A percentile compares a stretch with the other conserved stretches of the same genome.
Evolutionary conservation across 192 early-diverging fungal genomes (phyloP).

Genomic region (Backusella westeae): DNA sequence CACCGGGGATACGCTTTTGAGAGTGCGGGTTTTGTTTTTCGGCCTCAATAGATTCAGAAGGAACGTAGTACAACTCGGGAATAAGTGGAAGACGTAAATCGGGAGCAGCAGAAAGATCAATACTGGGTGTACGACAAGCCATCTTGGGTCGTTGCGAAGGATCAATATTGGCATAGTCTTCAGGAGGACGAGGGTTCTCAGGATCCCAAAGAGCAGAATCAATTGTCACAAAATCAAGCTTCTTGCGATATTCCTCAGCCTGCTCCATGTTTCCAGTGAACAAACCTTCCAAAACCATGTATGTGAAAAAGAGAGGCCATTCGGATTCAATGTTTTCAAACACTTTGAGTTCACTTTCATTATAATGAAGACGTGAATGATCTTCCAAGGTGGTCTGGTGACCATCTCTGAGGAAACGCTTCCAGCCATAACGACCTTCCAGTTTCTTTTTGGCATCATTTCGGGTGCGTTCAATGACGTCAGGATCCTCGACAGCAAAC

Average conservation of each 20-base stretch:
- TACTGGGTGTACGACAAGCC: not conserved
- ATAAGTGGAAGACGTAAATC: constrained; percentile 52
- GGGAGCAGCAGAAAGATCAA: not conserved
- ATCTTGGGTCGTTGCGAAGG: not conserved
- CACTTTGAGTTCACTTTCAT: constrained; percentile 74
- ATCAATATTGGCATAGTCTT: not conserved
- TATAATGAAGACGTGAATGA: constrained; percentile 73
- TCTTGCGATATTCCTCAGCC: constrained; percentile 67
- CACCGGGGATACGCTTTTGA: constrained; percentile 73
- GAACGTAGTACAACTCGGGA: constrained; percentile 83
- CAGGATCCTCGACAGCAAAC: constrained; percentile 73
- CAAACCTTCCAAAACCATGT: constrained; percentile 78
- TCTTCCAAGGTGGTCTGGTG: constrained; percentile 85
- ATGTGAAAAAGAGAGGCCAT: constrained; percentile 90
- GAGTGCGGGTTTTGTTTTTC: constrained; percentile 69
- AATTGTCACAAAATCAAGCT: constrained; percentile 67
- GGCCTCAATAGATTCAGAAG: constrained; percentile 63
- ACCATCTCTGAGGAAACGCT: constrained; percentile 83
- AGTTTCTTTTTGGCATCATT: constrained; percentile 80
- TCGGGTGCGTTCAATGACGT: constrained; percentile 61
- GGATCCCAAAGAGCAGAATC: constrained; percentile 56
- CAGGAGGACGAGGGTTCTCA: constrained; percentile 9
- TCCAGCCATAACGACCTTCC: constrained; percentile 78
- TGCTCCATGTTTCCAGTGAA: constrained; percentile 66
- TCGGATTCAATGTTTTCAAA: constrained; percentile 88